A percentile compares a stretch with the other conserved stretches of the same genome.
Evolutionary conservation across 2,329 filamentous ascomycete species (phyloP).

Genomic region (Alternaria sp.): DNA sequence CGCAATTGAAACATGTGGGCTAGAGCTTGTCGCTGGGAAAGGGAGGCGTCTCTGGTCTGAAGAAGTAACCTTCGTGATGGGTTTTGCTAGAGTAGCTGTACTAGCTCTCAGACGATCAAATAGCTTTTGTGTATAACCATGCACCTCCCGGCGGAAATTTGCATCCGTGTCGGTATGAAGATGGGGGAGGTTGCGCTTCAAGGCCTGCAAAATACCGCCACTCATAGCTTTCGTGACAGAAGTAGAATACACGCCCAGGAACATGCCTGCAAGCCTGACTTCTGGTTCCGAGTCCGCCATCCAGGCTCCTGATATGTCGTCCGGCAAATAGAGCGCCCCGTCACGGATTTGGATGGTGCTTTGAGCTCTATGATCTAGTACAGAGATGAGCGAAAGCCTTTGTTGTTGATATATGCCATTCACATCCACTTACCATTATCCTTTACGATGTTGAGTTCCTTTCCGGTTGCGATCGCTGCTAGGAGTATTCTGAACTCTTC

Average conservation of each 20-base stretch:
- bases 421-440: constrained; percentile 43
- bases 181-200: constrained; percentile 70
- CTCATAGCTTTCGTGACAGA: constrained; percentile 77
- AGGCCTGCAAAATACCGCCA: constrained; percentile 63
- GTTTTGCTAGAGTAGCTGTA: constrained; percentile 40
- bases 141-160: constrained; percentile 81
- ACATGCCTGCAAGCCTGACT: constrained; percentile 80
- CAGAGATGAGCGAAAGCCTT: not conserved
- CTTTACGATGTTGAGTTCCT: constrained; percentile 54
- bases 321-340: constrained; percentile 61
- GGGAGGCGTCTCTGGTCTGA: constrained; percentile 16
- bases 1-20: not conserved
- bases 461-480: constrained; percentile 53
- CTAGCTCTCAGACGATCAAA: constrained; percentile 68
- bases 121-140: constrained; percentile 76
- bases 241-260: constrained; percentile 77
- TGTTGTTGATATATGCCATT: not conserved
- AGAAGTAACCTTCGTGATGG: constrained; percentile 9
- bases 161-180: constrained; percentile 86
- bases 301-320: constrained; percentile 47
- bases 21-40: constrained; percentile 20
- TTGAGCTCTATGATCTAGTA: constrained; percentile 30
- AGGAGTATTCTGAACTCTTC: constrained; percentile 46
- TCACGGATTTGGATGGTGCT: constrained; percentile 33
- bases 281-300: constrained; percentile 45